phyloP scores from a whole-genome alignment of 768 basidiomycete species.

The Imleria badia region DNA sequence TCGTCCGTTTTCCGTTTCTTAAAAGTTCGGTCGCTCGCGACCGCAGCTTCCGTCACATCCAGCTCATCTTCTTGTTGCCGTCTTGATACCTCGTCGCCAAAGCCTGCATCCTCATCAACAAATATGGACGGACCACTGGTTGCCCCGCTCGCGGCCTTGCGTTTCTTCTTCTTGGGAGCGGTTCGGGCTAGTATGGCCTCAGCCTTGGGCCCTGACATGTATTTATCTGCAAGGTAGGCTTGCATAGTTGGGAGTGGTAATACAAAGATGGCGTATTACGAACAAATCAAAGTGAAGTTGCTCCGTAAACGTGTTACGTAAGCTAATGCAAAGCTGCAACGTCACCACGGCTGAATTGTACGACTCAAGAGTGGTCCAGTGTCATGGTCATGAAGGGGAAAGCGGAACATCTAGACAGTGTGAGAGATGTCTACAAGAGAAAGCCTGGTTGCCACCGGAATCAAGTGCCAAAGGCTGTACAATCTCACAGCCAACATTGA shows the following conservation, averaged over 20 bases:
- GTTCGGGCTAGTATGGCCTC: conserved; percentile 85
- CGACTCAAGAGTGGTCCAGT: no score
- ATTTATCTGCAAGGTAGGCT: conserved; percentile 84
- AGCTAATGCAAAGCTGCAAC: no score
- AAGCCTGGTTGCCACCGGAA: neutral
- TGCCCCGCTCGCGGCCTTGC: conserved; percentile 44
- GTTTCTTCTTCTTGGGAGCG: conserved; percentile 62
- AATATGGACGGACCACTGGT: conserved; percentile 35
- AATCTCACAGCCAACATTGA: neutral
- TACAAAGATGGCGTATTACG: no score
- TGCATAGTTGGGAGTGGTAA: conserved; percentile 46
- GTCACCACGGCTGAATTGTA: no score
- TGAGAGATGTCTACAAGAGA: no score
- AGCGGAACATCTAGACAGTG: no score
- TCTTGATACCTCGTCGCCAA: conserved; percentile 49
- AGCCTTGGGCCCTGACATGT: conserved; percentile 96
- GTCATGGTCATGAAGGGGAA: no score
- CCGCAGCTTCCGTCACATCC: conserved; percentile 60
- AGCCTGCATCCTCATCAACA: conserved; percentile 71
- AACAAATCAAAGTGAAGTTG: neutral
- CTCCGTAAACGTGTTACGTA: conserved; percentile 1
- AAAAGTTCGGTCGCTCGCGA: conserved; percentile 75
- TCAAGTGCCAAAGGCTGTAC: neutral
- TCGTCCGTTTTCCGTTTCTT: conserved; percentile 65
- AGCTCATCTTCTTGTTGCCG: conserved; percentile 55